Percentiles rank a stretch among this genome's conserved stretches.
Conservation (phyloP, 73 alveolate genomes). For the Tetrahymena elliotti region DNA sequence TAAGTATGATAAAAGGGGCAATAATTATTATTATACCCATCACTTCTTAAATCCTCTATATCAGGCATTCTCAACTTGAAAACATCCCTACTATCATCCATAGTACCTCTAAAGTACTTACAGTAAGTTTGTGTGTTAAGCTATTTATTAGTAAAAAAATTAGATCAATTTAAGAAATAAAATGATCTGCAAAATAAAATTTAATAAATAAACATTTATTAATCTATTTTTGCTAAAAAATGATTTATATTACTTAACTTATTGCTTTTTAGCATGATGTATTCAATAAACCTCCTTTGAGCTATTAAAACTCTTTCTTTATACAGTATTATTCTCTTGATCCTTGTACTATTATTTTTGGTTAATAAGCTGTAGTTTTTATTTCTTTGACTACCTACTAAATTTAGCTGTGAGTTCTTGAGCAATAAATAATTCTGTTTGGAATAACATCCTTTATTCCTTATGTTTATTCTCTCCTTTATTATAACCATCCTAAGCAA, state of each 20-base stretch:
- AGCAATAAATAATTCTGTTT: constrained; percentile 60
- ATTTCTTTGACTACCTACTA: constrained; percentile 65
- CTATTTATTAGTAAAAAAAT: neutral
- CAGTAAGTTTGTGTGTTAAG: neutral
- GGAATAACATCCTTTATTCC: constrained; percentile 32
- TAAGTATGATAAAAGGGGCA: constrained; percentile 70
- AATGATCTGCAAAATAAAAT: neutral
- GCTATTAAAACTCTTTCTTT: constrained; percentile 38
- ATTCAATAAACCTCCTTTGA: constrained; percentile 19
- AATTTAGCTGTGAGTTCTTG: constrained; percentile 83
- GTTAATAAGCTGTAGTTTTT: constrained; percentile 62
- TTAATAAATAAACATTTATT: neutral
- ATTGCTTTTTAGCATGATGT: constrained; percentile 13
- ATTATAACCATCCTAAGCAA: constrained; percentile 43
- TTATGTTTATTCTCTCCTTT: constrained; percentile 1
- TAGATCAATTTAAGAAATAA: neutral
- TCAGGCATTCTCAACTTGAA: neutral
- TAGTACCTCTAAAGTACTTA: neutral
- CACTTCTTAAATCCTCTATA: constrained; percentile 56
- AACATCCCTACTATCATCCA: neutral
- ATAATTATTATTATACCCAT: constrained; percentile 50
- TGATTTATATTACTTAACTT: neutral
- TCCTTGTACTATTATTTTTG: constrained; percentile 56
- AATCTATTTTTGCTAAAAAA: neutral
- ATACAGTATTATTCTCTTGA: constrained; percentile 77